These are phyloP conservation scores for Apiotrichum brassicae DNA, from an alignment of 1,284 basidiomycete genomes.

Conservation along the genomic window DNA sequence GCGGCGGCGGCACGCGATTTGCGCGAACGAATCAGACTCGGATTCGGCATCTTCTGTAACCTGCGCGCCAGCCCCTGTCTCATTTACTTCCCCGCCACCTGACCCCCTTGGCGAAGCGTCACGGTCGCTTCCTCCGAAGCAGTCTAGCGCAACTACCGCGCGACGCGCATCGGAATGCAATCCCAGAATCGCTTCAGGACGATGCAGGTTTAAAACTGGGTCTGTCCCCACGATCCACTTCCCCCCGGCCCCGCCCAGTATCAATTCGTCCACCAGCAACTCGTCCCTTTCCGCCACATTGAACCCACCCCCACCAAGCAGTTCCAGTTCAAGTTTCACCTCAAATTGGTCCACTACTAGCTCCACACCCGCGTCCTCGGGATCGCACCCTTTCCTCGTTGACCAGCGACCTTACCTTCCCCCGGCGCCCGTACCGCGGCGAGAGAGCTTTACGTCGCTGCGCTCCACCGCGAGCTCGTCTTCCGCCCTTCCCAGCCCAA, in stretches of 20 bases:
- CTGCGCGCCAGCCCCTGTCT: not conserved
- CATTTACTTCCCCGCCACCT: not conserved
- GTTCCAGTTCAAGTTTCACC: not conserved
- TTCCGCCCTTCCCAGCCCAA: not conserved
- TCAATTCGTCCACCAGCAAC: not conserved
- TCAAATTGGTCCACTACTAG: too few species aligned
- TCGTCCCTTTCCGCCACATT: not conserved
- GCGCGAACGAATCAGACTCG: not conserved
- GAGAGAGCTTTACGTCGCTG: not conserved
- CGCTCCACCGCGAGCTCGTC: not conserved
- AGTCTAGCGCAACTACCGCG: too few species aligned
- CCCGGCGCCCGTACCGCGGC: not conserved
- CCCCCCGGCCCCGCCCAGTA: not conserved
- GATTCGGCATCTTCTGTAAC: not conserved
- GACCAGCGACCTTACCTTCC: constrained; percentile 24
- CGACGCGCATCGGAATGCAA: too few species aligned
- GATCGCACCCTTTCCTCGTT: constrained; percentile 22
- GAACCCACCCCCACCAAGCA: not conserved
- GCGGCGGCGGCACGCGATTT: not conserved
- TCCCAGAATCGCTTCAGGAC: too few species aligned
- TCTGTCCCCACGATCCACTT: not conserved
- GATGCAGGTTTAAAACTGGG: too few species aligned
- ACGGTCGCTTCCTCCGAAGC: too few species aligned
- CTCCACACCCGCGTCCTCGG: too few species aligned
- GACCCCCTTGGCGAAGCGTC: too few species aligned